These are phyloP conservation scores for Pseudocercospora eumusae DNA, from an alignment of 2,329 filamentous ascomycete species.

Conservation along the genomic window DNA sequence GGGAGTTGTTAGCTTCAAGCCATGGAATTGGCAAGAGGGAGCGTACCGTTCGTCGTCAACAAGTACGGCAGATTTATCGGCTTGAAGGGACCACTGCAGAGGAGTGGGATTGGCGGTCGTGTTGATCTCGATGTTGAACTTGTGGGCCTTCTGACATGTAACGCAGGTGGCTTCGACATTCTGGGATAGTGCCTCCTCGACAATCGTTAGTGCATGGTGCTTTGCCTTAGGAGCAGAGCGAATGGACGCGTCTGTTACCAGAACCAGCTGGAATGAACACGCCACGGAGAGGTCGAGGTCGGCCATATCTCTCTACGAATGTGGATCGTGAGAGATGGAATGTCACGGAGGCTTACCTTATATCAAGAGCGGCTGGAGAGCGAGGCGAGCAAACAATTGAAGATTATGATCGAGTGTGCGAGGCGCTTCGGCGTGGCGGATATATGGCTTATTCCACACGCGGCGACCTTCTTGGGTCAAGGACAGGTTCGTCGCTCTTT, in stretches of 20 bases:
- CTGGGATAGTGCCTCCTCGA: not conserved
- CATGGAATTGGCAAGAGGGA: not conserved
- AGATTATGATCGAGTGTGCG: not conserved
- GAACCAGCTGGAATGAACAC: slow-evolving; percentile 8
- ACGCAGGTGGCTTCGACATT: not conserved
- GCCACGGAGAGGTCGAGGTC: not conserved
- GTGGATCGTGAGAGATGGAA: too few relatives aligned
- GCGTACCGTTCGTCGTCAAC: rapidly evolving
- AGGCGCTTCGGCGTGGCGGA: not conserved
- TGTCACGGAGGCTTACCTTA: not conserved
- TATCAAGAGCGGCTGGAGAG: not conserved
- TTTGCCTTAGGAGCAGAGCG: not conserved
- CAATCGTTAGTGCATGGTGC: not conserved
- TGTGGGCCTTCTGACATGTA: not conserved
- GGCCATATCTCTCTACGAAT: not conserved
- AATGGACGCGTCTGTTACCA: not conserved
- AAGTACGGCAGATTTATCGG: not conserved
- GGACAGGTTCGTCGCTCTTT: not conserved
- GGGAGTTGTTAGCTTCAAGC: not conserved
- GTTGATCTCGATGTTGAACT: not conserved
- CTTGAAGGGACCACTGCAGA: not conserved
- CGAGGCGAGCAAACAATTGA: not conserved
- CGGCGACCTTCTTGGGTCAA: too few relatives aligned
- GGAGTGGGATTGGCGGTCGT: not conserved
- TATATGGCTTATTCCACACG: not conserved